phyloP scores from a whole-genome alignment of 2,329 filamentous ascomycete species.

The Rhytidhysteron rufulum region DNA sequence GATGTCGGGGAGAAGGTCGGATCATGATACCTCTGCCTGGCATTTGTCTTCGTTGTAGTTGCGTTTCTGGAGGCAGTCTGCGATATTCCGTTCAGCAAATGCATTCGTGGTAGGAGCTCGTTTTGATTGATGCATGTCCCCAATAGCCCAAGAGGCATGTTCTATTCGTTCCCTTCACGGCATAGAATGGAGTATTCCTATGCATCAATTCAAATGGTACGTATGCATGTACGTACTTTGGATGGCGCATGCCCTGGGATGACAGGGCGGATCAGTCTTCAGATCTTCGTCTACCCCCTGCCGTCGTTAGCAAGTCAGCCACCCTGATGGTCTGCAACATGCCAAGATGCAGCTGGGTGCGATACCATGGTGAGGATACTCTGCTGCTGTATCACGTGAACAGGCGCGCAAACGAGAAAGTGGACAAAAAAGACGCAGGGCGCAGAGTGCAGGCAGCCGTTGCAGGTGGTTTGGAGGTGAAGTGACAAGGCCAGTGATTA shows the following conservation, averaged over 20 bases:
- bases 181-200: too few species aligned
- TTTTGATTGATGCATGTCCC: too few species aligned
- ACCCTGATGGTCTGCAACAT: constrained; percentile 1
- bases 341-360: neutral
- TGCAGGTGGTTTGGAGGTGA: too few species aligned
- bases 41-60: constrained; percentile 85
- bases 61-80: constrained; percentile 81
- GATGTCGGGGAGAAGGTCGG: neutral
- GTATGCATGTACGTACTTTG: constrained; percentile 61
- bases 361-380: constrained; percentile 20
- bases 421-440: neutral
- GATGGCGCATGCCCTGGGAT: constrained; percentile 84
- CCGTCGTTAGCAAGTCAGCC: constrained; percentile 9
- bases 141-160: too few species aligned
- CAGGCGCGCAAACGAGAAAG: constrained; percentile 1
- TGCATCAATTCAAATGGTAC: too few species aligned
- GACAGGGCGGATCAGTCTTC: constrained; percentile 73
- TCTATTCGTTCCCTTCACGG: too few species aligned
- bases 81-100: neutral
- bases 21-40: constrained; percentile 48
- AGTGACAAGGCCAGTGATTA: too few species aligned
- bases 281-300: constrained; percentile 65
- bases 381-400: constrained; percentile 10
- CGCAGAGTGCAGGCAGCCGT: too few species aligned
- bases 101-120: too few species aligned